Percentiles rank a stretch among this genome's conserved stretches.
Conservation (phyloP, 2,329 filamentous ascomycete genomes). For the Piedraia hortae region DNA sequence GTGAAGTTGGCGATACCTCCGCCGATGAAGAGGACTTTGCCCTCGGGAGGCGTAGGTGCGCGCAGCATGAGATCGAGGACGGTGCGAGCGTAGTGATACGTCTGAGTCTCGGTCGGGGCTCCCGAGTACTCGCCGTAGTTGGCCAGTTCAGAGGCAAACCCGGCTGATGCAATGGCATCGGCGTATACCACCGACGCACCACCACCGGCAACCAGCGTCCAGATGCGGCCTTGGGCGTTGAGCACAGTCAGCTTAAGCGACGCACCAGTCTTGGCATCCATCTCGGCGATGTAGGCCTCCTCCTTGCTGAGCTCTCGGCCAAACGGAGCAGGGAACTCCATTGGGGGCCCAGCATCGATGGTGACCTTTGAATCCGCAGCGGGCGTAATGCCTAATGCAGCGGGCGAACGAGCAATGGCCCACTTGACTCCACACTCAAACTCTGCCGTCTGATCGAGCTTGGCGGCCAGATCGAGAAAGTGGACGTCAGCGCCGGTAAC, state of each 20-base stretch:
- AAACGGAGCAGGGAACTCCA: conserved; percentile 97
- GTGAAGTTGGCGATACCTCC: conserved; percentile 99
- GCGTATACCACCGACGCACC: conserved; percentile 98
- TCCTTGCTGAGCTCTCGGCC: conserved; percentile 96
- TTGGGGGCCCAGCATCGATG: conserved; percentile 87
- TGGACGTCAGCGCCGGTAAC: conserved; percentile 80
- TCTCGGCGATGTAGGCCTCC: conserved; percentile 94
- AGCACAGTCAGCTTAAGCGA: conserved; percentile 95
- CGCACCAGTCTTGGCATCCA: conserved; percentile 97
- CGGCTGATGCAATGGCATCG: conserved; percentile 87
- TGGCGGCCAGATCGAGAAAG: conserved; percentile 95
- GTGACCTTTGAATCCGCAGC: conserved; percentile 47
- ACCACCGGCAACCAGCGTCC: conserved; percentile 96
- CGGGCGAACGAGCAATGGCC: conserved; percentile 79
- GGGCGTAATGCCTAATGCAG: conserved; percentile 58
- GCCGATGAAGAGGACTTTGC: conserved; percentile 98
- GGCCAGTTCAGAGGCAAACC: conserved; percentile 84
- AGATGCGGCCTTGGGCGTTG: conserved; percentile 74
- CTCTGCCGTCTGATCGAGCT: conserved; percentile 96
- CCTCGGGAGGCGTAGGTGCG: conserved; percentile 55
- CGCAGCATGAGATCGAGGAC: conserved; percentile 95
- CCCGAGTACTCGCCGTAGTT: conserved; percentile 99
- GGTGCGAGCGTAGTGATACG: conserved; percentile 94
- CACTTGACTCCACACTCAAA: conserved; percentile 99
- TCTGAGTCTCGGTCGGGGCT: conserved; percentile 94